Evolutionary conservation across 495 filamentous ascomycete genomes (phyloP), one percentile per base, ranked within the genome.

Genomic region (Lepidopterella palustris): DNA sequence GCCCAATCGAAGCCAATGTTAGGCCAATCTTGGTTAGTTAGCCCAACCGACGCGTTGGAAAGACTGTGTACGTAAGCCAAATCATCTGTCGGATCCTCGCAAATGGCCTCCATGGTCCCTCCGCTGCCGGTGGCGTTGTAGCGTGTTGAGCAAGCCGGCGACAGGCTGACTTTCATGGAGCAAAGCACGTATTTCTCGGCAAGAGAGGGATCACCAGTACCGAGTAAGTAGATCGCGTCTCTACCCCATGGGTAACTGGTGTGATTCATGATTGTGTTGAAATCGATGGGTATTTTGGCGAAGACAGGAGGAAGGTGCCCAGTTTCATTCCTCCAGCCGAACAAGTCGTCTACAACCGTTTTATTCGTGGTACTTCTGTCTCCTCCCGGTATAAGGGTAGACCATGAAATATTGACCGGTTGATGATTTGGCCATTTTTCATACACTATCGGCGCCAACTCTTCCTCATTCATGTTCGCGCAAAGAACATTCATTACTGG

Each of bases 401-500:
- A 20, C 60, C 60, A 67, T 24, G 29, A 60, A 5, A 60, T 45
- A 55, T 79, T 74, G 63, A 77, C 54, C 8, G 70, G 68, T 4
- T 72, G 60, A 6, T 61, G 69, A 15, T 76, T 75, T 0, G 80
- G 80, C 83, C 83, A 88, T 9, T 63, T 21, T 0, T 72, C 72
- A 53, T 84, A 88, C 0, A 90, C 73, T 5, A 92, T 66, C 0
- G 87, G 87, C 0, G 63, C 62, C 0, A 90, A 65, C 55, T 89
- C 86, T 0, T 72, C 62, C 28, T 63, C 28, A 6, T 76, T 76
- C 77, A 89, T 76, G 27, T 83, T 82, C 0, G 77, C 82, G 66
- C 88, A 92, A 26, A 89, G 77, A 6, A 88, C 82, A 59, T 90
- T 88, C 47, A 89, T 68, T 0, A 79, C 75, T 0, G 87, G 85